phyloP scores from a whole-genome alignment of 768 basidiomycete species.

The Cystofilobasidium bisporidii region DNA sequence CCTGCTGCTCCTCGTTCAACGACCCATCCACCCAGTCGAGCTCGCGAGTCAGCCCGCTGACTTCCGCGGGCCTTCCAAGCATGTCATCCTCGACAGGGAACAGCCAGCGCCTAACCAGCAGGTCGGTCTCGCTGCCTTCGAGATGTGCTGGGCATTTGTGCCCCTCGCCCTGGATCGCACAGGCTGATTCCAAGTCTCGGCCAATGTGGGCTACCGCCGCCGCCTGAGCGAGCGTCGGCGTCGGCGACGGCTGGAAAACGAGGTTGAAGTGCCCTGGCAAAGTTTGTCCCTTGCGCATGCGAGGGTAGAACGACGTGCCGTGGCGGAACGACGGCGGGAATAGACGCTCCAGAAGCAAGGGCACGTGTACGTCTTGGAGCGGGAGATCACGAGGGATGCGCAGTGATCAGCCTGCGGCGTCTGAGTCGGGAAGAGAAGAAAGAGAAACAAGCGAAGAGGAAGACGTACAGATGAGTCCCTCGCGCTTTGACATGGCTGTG shows the following conservation, averaged over 20 bases:
- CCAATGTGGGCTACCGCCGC: no score
- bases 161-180: constrained; percentile 28
- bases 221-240: constrained; percentile 27
- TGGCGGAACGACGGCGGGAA: no score
- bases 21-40: constrained; percentile 32
- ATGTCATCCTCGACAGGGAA: constrained; percentile 32
- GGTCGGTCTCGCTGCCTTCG: background rate
- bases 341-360: no score
- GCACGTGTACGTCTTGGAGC: no score
- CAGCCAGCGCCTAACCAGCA: constrained; percentile 33
- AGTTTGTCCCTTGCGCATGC: constrained; percentile 13
- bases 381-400: no score
- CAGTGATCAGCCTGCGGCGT: no score
- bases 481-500: constrained; percentile 32
- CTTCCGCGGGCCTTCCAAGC: background rate
- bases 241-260: constrained; percentile 7
- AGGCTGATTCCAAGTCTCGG: constrained; percentile 18
- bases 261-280: no score
- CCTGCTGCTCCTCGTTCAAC: constrained; percentile 39
- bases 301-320: no score
- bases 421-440: background rate
- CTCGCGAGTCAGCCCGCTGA: background rate
- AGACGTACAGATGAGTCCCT: constrained; percentile 29
- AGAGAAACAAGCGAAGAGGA: constrained; percentile 11
- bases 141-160: constrained; percentile 8